Base-by-base conservation (phyloP, 345 rosid species). In the Pugionium dolabratum region DNA sequence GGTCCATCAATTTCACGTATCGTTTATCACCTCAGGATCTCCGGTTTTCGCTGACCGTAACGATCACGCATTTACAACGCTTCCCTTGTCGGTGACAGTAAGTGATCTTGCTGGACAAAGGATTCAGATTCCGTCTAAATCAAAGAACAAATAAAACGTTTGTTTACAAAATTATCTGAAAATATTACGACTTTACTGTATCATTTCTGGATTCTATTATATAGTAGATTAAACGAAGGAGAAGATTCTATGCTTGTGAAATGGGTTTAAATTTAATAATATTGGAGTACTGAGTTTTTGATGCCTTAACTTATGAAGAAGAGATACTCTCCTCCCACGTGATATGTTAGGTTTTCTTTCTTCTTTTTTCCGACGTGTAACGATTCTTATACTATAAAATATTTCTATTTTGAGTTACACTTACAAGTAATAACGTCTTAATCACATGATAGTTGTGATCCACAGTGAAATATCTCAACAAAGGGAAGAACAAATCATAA, bases 231-330 rank as follows among this genome's bases (percentile, higher is more conserved):
- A 45, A 6, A 47, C 26, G 41, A 51, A 25, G 59, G 59, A 58
- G 72, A 73, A 73, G 67, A 73, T 73, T 66, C 62, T 45, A 66
- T 66, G 72, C 72, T 60, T 73, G 57, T 43, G 61, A 66, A 60
- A 44, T 51, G 71, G 72, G 32, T 40, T 57, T 30, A 51, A 10
- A 48, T 27, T 32, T 56, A 34, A 49, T 11, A 49, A 4, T 48
- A 50, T 7, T 34, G 35, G 61, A 44, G 48, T 43, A 66, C 51
- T 30, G 72, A 44, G 67, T 52, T 66, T 57, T 9, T 29, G 76
- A 64, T 72, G 33, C 77, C 72, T 60, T 73, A 53, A 46, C 53
- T 66, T 66, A 59, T 37, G 68, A 73, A 39, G 68, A 67, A 47
- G 69, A 73, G 73, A 73, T 73, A 55, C 68, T 53, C 52, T 18